Percentiles rank a stretch among this genome's conserved stretches.
phyloP scores from a whole-genome alignment of 2,329 filamentous ascomycete species.

The Botrytis sinoallii region DNA sequence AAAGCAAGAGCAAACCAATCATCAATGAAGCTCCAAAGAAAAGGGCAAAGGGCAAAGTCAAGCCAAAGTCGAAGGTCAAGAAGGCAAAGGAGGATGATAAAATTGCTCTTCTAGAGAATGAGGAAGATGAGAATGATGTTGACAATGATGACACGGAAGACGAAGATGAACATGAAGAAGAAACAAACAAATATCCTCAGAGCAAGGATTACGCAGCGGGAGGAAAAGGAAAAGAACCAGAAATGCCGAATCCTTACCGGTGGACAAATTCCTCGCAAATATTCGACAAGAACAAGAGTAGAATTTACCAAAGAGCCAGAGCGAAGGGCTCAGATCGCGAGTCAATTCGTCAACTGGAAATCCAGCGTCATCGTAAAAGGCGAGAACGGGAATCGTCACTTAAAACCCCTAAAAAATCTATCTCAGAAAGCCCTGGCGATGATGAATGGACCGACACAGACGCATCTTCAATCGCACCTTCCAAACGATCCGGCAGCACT shows the following conservation, averaged over 20 bases:
- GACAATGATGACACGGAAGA: not conserved
- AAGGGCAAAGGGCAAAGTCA: not conserved
- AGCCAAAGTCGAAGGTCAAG: not conserved
- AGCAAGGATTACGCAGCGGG: not conserved
- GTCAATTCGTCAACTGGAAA: conserved; percentile 8
- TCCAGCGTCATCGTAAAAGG: conserved; percentile 4
- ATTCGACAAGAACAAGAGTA: conserved; percentile 3
- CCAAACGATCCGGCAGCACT: not conserved
- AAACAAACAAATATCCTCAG: not conserved
- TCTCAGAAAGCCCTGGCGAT: not conserved
- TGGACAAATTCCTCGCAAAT: not conserved
- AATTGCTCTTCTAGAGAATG: not conserved
- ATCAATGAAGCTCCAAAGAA: not conserved
- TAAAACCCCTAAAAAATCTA: not conserved
- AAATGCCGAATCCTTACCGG: not conserved
- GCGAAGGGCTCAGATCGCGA: not conserved
- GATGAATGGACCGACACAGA: conserved; percentile 16
- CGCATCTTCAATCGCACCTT: conserved; percentile 4
- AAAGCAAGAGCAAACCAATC: not conserved
- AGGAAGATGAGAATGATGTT: not conserved
- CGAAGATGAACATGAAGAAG: not conserved
- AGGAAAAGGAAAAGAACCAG: not conserved
- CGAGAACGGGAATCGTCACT: not conserved
- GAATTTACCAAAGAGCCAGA: not conserved
- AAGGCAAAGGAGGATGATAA: conserved; percentile 5